Base-by-base conservation (phyloP, 2,329 filamentous ascomycete species). In the Akanthomyces muscarius region DNA sequence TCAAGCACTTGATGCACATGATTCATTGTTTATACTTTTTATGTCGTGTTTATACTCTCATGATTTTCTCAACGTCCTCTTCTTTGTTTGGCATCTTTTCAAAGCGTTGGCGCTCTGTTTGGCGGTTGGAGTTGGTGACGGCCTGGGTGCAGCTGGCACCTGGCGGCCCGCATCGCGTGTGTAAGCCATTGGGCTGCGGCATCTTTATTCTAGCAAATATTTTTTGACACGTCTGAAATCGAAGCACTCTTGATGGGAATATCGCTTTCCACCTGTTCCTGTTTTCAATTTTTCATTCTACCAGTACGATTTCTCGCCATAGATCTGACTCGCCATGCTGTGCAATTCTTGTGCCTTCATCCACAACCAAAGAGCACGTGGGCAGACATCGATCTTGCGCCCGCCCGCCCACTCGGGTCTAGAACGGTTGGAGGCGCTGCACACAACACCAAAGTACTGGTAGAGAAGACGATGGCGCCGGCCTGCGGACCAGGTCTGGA, bases 71-170 rank as follows among this genome's bases (percentile, higher is more conserved):
- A 14, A 23, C 10, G 10, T 21, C n/a, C n/a, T 30, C 51, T 10
- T n/a, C 23, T 44, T 44, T 50, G 0, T 50, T 41, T 54, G 23
- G 47, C 44, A 64, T 67, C 16, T 60, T 42, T 59, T 67, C 21
- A 47, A 60, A 62, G 64, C 64, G 54, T 62, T 66, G 53, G 56
- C 66, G 51, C 60, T 65, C 28, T 60, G 57, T 60, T 30, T 66
- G 56, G 54, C n/a, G 28, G 53, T 62, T 48, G 41, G 41, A 18
- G 6, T 38, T 53, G 42, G 48, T 53, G 53, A 42, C 23, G 48
- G 48, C 13, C 41, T 53, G 18, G 38, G 23, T 48, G n/a, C n/a
- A 47, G 47, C 10, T 23, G 38, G 25, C 56, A 38, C 18, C 36
- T 18, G 11, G 23, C 8, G n/a, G 21, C 56, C n/a, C 14, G 21